Conservation (phyloP, 306 rosid species). For the Fragaria nilgerrensis region DNA sequence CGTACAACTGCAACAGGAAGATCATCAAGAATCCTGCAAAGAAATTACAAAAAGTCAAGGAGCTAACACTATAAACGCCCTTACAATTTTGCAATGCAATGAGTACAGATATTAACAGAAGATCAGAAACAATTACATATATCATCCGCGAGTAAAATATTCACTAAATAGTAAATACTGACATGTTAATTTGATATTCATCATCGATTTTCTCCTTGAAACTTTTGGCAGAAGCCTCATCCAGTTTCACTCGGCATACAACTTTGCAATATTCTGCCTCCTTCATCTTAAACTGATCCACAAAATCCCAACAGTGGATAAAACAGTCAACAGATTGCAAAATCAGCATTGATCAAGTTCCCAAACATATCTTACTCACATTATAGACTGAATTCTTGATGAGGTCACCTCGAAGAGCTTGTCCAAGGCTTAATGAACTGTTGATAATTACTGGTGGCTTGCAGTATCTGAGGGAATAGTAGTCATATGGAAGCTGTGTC, state of each 20-base stretch:
- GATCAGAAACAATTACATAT: too few relatives aligned
- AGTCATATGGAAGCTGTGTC: conserved; percentile 96
- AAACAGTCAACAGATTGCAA: neutral
- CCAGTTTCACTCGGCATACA: conserved; percentile 48
- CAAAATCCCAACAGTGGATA: neutral
- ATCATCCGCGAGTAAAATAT: too few relatives aligned
- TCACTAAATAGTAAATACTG: conserved; percentile 21
- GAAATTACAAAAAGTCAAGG: too few relatives aligned
- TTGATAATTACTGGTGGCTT: conserved; percentile 57
- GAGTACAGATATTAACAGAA: too few relatives aligned
- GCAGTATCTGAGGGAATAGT: conserved; percentile 78
- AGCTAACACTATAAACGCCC: too few relatives aligned
- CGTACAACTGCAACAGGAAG: too few relatives aligned
- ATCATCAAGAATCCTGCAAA: too few relatives aligned
- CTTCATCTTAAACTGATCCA: conserved; percentile 64
- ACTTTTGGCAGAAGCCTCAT: conserved; percentile 70
- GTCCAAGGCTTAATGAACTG: conserved; percentile 85
- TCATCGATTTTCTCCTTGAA: conserved; percentile 91
- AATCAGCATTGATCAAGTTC: neutral
- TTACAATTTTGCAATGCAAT: too few relatives aligned
- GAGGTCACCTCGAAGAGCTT: conserved; percentile 96
- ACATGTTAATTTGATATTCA: conserved; percentile 90
- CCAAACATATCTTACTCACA: conserved; percentile 40
- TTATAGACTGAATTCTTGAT: conserved; percentile 80
- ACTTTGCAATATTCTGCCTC: conserved; percentile 77